phyloP scores from a whole-genome alignment of 371 early-diverging fungal species.

The Apophysomyces sp. region DNA sequence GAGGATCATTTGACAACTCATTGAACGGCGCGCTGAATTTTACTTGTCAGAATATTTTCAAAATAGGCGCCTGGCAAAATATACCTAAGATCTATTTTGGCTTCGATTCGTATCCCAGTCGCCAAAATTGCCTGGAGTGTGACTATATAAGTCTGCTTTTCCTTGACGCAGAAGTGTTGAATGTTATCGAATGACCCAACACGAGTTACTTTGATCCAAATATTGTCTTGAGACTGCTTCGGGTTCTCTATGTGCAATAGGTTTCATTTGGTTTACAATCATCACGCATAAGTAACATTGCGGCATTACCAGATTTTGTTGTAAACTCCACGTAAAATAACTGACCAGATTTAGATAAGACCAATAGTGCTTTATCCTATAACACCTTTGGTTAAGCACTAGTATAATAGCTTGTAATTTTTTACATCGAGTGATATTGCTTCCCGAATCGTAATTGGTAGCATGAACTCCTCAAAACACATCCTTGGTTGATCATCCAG shows the following conservation, averaged over 20 bases:
- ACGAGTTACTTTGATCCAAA: not conserved
- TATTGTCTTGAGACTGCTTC: not conserved
- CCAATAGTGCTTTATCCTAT: not conserved
- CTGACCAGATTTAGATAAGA: not conserved
- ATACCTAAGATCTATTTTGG: not conserved
- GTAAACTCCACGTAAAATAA: not conserved
- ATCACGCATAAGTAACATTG: not conserved
- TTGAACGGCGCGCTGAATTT: not conserved
- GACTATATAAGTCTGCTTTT: not conserved
- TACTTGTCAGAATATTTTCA: not conserved
- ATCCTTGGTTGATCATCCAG: not conserved
- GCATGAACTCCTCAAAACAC: not conserved
- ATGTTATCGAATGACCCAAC: not conserved
- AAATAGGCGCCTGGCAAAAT: not conserved
- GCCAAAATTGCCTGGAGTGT: not conserved
- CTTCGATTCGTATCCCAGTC: not conserved
- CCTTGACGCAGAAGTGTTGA: not conserved
- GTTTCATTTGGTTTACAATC: not conserved
- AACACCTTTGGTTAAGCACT: not conserved
- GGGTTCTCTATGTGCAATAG: not conserved
- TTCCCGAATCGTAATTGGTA: not conserved
- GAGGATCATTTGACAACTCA: not conserved
- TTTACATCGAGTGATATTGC: not conserved
- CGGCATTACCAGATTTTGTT: not conserved
- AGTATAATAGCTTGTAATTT: not conserved